Base-by-base conservation (phyloP, 2,329 filamentous ascomycete species). In the Leptographium radiaticola region DNA sequence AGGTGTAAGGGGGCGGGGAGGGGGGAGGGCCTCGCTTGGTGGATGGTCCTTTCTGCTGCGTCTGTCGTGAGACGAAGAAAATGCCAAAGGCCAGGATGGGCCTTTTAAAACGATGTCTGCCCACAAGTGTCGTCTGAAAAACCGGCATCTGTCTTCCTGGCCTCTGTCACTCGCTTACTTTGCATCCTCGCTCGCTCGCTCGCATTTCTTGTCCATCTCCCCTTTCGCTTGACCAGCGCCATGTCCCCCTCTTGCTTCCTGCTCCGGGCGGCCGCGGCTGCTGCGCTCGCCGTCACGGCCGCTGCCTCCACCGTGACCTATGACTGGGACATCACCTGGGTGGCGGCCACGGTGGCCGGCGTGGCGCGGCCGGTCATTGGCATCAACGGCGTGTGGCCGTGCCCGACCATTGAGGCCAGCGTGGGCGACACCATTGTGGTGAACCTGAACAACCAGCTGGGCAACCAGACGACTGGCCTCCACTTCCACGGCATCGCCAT, bases 321-420 rank as follows among this genome's bases (percentile, higher is more conserved):
- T 56, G 59, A 68, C 57, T 73, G 69, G 69, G 63, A 67, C 38
- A 62, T 68, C 44, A 69, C 65, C 9, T 73, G 70, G 70, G 68
- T 73, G 4, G 66, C 58, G 49, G 65, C 64, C 4, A 58, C 63
- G 8, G 70, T 69, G 1, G 68, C 71, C 54, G 69, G 70, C 38
- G 64, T 66, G 47, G 55, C 57, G 12, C 62, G 68, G 25, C 64
- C 68, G 3, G 66, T 71, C 45, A 66, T 70, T 15, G 79, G 78
- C 13, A 77, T 85, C 64, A 84, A 85, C 60, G 73, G 73, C 5
- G 63, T 76, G 61, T 83, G 81, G 77, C 81, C 81, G 13, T 75
- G 79, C 53, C 82, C 82, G 1, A 62, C 64, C 7, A 73, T 82
- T 34, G 69, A 76, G 55, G 77, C 72, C 44, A 71, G 66, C 46